Percentiles rank a stretch among this genome's conserved stretches.
Conservation (phyloP, 2,329 filamentous ascomycete genomes). For the Nemania serpens region DNA sequence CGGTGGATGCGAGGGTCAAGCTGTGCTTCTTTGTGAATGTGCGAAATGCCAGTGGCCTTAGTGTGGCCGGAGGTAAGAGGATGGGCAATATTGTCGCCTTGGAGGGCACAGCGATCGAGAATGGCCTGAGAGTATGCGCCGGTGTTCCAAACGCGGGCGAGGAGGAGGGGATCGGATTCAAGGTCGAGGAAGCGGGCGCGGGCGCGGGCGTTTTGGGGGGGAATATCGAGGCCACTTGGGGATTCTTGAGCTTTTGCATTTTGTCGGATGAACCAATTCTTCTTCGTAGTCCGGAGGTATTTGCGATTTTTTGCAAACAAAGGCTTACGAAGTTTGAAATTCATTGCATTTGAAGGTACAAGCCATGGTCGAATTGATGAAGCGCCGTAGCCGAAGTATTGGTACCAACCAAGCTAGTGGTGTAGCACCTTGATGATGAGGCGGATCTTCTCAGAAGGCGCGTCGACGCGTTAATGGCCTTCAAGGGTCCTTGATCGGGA, state of each 20-base stretch:
- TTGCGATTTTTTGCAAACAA: neutral
- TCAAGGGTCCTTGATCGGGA: conserved; percentile 22
- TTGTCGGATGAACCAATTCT: conserved; percentile 11
- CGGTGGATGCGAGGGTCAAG: conserved; percentile 85
- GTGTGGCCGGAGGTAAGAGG: conserved; percentile 80
- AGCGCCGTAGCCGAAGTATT: too few species aligned
- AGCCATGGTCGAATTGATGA: neutral
- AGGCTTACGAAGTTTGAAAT: neutral
- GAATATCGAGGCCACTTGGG: conserved; percentile 46
- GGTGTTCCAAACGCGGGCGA: conserved; percentile 91
- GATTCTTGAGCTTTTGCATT: conserved; percentile 37
- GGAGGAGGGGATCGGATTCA: conserved; percentile 77
- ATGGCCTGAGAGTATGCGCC: conserved; percentile 74
- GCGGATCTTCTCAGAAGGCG: conserved; percentile 28
- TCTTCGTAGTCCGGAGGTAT: neutral
- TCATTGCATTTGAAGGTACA: neutral
- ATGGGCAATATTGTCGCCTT: conserved; percentile 79
- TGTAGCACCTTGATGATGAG: neutral
- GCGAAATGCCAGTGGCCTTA: conserved; percentile 89
- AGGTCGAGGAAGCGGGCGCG: conserved; percentile 42
- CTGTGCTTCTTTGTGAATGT: conserved; percentile 98
- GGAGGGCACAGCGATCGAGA: conserved; percentile 54
- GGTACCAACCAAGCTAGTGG: too few species aligned
- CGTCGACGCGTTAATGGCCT: conserved; percentile 40
- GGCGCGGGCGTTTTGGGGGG: conserved; percentile 43